Percentiles rank a stretch among this genome's conserved stretches.
phyloP scores from a whole-genome alignment of 495 filamentous ascomycete species.

The Clohesyomyces aquaticus region DNA sequence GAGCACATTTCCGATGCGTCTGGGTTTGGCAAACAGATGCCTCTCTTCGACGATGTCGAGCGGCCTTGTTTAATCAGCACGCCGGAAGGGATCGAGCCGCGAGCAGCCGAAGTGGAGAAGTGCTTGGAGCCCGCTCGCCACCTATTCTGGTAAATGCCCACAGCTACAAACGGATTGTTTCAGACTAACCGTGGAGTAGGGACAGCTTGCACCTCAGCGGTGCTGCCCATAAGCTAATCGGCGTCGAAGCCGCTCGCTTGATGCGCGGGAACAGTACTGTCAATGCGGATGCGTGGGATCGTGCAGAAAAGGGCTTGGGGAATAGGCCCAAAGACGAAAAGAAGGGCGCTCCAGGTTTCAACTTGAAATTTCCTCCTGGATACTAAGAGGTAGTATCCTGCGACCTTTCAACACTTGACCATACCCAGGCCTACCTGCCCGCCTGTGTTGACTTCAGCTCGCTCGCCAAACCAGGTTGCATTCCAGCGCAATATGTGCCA shows the following conservation, averaged over 20 bases:
- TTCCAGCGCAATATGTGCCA: slow-evolving; percentile 7
- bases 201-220: slow-evolving; percentile 35
- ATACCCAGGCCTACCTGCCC: background rate
- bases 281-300: slow-evolving; percentile 24
- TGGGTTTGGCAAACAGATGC: slow-evolving; percentile 30
- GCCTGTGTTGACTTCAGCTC: too few relatives aligned
- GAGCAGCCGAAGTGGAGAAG: slow-evolving; percentile 20
- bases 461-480: slow-evolving; percentile 18
- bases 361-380: slow-evolving; percentile 32
- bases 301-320: slow-evolving; percentile 1
- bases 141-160: slow-evolving; percentile 35
- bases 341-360: slow-evolving; percentile 12
- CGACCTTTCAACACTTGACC: slow-evolving; percentile 24
- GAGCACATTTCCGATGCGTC: slow-evolving; percentile 31
- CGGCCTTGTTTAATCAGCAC: slow-evolving; percentile 24
- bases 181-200: slow-evolving; percentile 31
- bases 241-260: slow-evolving; percentile 28
- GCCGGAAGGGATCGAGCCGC: slow-evolving; percentile 6
- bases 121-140: slow-evolving; percentile 29
- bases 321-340: slow-evolving; percentile 6
- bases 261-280: slow-evolving; percentile 27
- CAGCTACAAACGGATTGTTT: slow-evolving; percentile 31
- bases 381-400: slow-evolving; percentile 25
- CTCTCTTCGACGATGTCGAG: slow-evolving; percentile 39
- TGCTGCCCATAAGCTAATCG: slow-evolving; percentile 33